A percentile compares a stretch with the other conserved stretches of the same genome.
phyloP scores from a whole-genome alignment of 495 filamentous ascomycete genomes.

The Talaromyces liani region DNA sequence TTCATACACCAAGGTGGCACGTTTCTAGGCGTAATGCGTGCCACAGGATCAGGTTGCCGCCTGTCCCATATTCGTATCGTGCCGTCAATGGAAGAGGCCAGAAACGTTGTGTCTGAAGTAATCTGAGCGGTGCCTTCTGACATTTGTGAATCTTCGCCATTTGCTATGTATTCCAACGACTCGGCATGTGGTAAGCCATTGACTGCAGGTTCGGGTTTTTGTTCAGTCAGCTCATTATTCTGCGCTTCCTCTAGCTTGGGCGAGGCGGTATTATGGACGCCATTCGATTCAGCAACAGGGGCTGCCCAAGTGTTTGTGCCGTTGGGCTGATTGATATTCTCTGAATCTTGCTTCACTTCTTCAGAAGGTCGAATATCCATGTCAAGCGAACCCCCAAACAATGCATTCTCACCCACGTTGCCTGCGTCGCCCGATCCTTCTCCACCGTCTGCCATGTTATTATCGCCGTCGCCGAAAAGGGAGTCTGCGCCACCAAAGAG shows the following conservation, averaged over 20 bases:
- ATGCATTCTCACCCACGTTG: slow-evolving; percentile 72
- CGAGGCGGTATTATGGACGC: slow-evolving; percentile 11
- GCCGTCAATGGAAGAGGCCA: slow-evolving; percentile 83
- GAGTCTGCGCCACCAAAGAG: slow-evolving; percentile 62
- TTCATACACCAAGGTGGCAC: slow-evolving; percentile 97
- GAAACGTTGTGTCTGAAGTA: slow-evolving; percentile 60
- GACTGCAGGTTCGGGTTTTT: slow-evolving; percentile 20
- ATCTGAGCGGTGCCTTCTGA: slow-evolving; percentile 34
- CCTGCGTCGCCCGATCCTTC: slow-evolving; percentile 52
- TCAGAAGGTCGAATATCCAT: slow-evolving; percentile 37
- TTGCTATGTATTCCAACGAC: slow-evolving; percentile 22
- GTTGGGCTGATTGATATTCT: slow-evolving; percentile 18
- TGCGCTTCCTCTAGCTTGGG: slow-evolving; percentile 1
- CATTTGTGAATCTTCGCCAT: slow-evolving; percentile 12
- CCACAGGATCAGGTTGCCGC: slow-evolving; percentile 66
- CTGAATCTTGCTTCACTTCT: slow-evolving; percentile 29
- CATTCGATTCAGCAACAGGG: slow-evolving; percentile 8
- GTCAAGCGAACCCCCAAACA: slow-evolving; percentile 50
- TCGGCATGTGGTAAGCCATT: slow-evolving; percentile 51
- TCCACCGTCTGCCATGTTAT: slow-evolving; percentile 48
- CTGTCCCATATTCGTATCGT: slow-evolving; percentile 89
- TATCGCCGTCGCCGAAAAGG: slow-evolving; percentile 65
- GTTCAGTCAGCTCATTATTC: neutral
- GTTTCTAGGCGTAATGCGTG: slow-evolving; percentile 64
- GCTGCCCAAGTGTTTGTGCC: slow-evolving; percentile 10